A percentile compares a stretch with the other conserved stretches of the same genome.
Evolutionary conservation across 805 yeast species (phyloP).

Genomic region (Candida cerambycidarum): DNA sequence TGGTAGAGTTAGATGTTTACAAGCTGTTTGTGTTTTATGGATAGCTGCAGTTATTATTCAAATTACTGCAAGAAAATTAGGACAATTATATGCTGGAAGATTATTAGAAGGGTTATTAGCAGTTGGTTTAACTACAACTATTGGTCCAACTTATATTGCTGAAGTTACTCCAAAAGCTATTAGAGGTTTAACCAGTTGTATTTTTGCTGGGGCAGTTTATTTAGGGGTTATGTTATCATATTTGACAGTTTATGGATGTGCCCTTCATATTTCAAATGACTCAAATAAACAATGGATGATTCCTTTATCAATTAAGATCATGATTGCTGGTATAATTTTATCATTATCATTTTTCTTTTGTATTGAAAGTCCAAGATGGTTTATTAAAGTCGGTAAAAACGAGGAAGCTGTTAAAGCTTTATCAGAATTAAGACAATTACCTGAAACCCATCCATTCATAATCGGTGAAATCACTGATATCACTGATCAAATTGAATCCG

Average conservation of each 20-base stretch:
- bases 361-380: conserved; percentile 54
- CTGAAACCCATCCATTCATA: conserved; percentile 49
- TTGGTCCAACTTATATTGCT: conserved; percentile 55
- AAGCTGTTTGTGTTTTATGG: conserved; percentile 44
- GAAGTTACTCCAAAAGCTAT: conserved; percentile 54
- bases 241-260: conserved; percentile 52
- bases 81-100: conserved; percentile 57
- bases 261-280: conserved; percentile 39
- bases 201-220: conserved; percentile 59
- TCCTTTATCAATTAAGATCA: conserved; percentile 49
- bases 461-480: conserved; percentile 52
- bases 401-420: conserved; percentile 42
- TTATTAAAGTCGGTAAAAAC: conserved; percentile 39
- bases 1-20: conserved; percentile 52
- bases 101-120: conserved; percentile 51
- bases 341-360: conserved; percentile 43
- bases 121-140: conserved; percentile 56
- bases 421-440: conserved; percentile 44
- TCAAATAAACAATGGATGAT: conserved; percentile 50
- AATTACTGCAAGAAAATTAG: conserved; percentile 43
- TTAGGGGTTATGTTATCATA: conserved; percentile 52
- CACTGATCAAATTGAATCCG: conserved; percentile 44
- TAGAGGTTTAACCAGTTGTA: conserved; percentile 52
- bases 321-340: conserved; percentile 47
- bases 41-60: conserved; percentile 48